These are phyloP conservation scores for Inga oerstediana DNA, from an alignment of 306 rosid species.

Conservation along the genomic window DNA sequence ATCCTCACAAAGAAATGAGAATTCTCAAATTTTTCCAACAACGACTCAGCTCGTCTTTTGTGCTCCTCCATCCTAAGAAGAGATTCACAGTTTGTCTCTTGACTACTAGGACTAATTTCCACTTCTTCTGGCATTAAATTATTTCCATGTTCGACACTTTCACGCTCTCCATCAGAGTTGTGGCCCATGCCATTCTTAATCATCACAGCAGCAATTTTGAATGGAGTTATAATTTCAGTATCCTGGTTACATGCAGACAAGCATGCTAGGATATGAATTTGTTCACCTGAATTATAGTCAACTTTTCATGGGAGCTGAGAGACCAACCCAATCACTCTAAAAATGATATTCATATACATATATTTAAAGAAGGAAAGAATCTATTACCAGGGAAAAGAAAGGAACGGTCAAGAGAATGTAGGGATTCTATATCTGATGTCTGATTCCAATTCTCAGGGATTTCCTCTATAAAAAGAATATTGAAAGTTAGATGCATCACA, in stretches of 20 bases:
- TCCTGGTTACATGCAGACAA: constrained; percentile 90
- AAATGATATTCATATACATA: constrained; percentile 25
- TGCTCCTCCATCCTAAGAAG: constrained; percentile 72
- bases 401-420: constrained; percentile 70
- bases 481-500: constrained; percentile 29
- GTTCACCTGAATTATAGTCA: constrained; percentile 80
- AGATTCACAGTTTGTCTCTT: constrained; percentile 48
- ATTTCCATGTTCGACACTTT: constrained; percentile 45
- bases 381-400: constrained; percentile 89
- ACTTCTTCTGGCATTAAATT: constrained; percentile 43
- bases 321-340: constrained; percentile 37
- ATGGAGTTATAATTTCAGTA: constrained; percentile 72
- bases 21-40: constrained; percentile 78
- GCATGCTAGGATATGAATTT: constrained; percentile 89
- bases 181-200: constrained; percentile 66
- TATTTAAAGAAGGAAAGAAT: constrained; percentile 36
- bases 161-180: constrained; percentile 57
- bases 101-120: constrained; percentile 37
- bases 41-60: constrained; percentile 58
- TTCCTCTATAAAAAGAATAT: constrained; percentile 64
- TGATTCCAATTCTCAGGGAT: constrained; percentile 81
- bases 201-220: constrained; percentile 72
- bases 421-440: constrained; percentile 71
- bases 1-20: constrained; percentile 94
- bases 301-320: constrained; percentile 42